Evolutionary conservation across 306 rosid genomes (phyloP).

Genomic region (Inga oerstediana): DNA sequence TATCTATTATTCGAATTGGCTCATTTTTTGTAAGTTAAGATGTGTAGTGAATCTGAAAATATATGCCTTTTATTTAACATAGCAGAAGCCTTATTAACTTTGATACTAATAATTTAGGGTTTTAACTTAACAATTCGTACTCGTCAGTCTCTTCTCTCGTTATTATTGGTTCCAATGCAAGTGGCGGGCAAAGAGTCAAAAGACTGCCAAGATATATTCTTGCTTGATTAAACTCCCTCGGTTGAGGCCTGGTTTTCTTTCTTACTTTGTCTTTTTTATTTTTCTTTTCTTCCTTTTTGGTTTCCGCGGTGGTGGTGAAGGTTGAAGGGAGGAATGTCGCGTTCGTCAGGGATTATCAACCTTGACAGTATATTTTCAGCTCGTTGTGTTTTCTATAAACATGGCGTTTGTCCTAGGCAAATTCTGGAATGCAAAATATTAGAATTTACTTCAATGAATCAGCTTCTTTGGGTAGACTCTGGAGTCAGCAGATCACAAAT

Average conservation of each 20-base stretch:
- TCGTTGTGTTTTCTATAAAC: background rate
- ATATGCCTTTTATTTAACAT: background rate
- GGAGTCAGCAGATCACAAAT: background rate
- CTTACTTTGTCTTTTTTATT: background rate
- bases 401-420: background rate
- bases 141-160: background rate
- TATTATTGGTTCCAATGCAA: background rate
- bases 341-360: background rate
- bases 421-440: background rate
- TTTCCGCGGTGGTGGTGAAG: too few species aligned
- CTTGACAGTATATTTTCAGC: background rate
- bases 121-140: background rate
- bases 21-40: background rate
- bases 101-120: conserved; percentile 10
- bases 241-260: background rate
- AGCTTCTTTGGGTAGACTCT: background rate
- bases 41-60: background rate
- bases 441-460: conserved; percentile 3
- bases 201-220: background rate
- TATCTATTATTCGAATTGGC: background rate
- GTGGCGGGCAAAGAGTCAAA: background rate
- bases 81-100: background rate
- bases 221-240: background rate
- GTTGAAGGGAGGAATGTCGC: background rate
- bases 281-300: background rate